phyloP scores from a whole-genome alignment of 371 early-diverging fungal species.

The Apophysomyces ossiformis region DNA sequence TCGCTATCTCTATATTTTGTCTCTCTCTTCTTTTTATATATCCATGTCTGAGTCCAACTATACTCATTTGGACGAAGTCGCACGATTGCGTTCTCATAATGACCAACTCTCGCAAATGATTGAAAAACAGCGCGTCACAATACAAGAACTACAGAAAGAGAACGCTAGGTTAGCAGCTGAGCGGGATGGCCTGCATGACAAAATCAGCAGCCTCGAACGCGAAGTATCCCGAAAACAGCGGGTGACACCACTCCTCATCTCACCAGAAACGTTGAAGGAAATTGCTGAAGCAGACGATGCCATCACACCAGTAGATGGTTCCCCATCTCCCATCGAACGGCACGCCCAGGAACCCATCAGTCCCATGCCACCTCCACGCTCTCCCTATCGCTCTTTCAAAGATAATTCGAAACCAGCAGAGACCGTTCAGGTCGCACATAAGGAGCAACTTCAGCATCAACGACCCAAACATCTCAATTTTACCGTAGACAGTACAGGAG shows the following conservation, averaged over 20 bases:
- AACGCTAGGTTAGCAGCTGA: conserved; percentile 56
- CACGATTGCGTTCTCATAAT: conserved; percentile 65
- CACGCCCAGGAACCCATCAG: conserved; percentile 14
- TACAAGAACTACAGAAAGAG: conserved; percentile 73
- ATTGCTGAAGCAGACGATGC: conserved; percentile 35
- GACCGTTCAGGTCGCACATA: conserved; percentile 18
- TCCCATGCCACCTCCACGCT: conserved; percentile 26
- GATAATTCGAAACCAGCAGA: conserved; percentile 14
- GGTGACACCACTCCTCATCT: conserved; percentile 34
- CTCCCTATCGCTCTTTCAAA: conserved; percentile 26
- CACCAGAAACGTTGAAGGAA: conserved; percentile 33
- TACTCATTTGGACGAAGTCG: conserved; percentile 25
- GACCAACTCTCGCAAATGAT: conserved; percentile 90
- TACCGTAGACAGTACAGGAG: conserved; percentile 8
- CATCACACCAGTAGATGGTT: conserved; percentile 13
- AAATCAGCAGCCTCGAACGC: conserved; percentile 33
- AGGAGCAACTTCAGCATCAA: conserved; percentile 20
- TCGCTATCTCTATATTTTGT: background rate
- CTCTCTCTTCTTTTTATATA: background rate
- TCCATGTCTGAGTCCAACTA: conserved; percentile 5
- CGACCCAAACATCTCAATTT: conserved; percentile 20
- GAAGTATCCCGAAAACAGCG: conserved; percentile 31
- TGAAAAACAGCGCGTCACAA: conserved; percentile 85
- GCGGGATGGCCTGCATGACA: conserved; percentile 56
- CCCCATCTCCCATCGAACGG: conserved; percentile 14